Conservation (phyloP, 768 basidiomycete species). For the Stropharia rugosoannulata region DNA sequence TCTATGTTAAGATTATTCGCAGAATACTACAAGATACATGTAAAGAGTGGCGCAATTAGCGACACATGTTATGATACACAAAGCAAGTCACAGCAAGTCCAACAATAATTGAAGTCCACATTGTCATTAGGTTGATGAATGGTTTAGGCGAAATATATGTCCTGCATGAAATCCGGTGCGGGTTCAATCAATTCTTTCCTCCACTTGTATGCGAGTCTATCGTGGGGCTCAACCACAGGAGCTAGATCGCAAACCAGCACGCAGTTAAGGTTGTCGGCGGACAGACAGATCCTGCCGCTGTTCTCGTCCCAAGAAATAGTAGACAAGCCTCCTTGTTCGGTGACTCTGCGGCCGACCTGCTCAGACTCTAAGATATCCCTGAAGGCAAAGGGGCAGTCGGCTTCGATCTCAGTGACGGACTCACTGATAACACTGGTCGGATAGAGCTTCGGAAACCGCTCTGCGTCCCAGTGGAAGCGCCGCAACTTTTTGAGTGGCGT, state of each 20-base stretch:
- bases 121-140: background rate
- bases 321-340: slow-evolving; percentile 30
- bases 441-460: slow-evolving; percentile 14
- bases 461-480: slow-evolving; percentile 35
- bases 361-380: slow-evolving; percentile 15
- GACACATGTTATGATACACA: background rate
- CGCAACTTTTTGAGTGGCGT: slow-evolving; percentile 34
- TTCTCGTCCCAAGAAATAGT: slow-evolving; percentile 67
- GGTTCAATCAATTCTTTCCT: slow-evolving; percentile 5
- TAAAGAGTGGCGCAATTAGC: too few species aligned
- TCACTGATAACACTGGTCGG: slow-evolving; percentile 15
- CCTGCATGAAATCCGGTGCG: background rate
- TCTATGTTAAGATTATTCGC: background rate
- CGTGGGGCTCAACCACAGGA: slow-evolving; percentile 17
- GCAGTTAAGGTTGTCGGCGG: slow-evolving; percentile 11
- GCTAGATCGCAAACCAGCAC: slow-evolving; percentile 15
- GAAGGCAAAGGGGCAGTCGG: slow-evolving; percentile 11
- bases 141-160: background rate
- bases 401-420: slow-evolving; percentile 14
- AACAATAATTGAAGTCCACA: background rate
- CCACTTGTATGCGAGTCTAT: slow-evolving; percentile 18
- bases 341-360: slow-evolving; percentile 16
- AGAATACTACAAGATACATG: too few species aligned
- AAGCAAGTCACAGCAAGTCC: background rate
- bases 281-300: slow-evolving; percentile 47